These are phyloP conservation scores for Magnolia officinalis DNA, from an alignment of 164 flowering plant genomes.

Conservation along the genomic window DNA sequence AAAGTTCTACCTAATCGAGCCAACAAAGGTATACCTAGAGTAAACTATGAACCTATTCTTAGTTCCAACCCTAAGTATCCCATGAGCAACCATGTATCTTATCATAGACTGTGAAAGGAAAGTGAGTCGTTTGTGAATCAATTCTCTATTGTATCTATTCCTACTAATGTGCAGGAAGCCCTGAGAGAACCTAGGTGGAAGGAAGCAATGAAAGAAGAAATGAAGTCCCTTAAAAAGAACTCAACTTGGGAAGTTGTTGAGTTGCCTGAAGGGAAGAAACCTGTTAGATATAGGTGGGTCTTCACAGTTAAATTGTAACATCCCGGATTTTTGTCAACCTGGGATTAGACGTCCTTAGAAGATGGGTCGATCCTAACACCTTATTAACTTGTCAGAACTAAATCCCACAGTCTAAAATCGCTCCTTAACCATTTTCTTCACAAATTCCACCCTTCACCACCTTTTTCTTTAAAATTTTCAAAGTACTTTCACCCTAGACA, in stretches of 20 bases:
- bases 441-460: no score
- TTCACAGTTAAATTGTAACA: not conserved
- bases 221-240: conserved; percentile 16
- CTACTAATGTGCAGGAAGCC: not conserved
- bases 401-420: no score
- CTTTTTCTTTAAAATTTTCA: no score
- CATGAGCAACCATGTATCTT: conserved; percentile 3
- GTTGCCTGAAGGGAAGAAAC: not conserved
- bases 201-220: conserved; percentile 13
- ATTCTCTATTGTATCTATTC: conserved; percentile 12
- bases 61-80: no score
- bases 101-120: conserved; percentile 6
- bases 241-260: not conserved
- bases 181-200: conserved; percentile 9
- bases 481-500: no score
- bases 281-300: conserved; percentile 7
- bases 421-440: no score
- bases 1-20: not conserved
- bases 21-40: not conserved
- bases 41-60: no score
- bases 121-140: conserved; percentile 1
- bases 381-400: no score
- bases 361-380: no score
- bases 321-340: no score
- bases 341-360: no score